A percentile compares a stretch with the other conserved stretches of the same genome.
Conservation (phyloP, 73 alveolate species). For the Tetrahymena malaccensis region DNA sequence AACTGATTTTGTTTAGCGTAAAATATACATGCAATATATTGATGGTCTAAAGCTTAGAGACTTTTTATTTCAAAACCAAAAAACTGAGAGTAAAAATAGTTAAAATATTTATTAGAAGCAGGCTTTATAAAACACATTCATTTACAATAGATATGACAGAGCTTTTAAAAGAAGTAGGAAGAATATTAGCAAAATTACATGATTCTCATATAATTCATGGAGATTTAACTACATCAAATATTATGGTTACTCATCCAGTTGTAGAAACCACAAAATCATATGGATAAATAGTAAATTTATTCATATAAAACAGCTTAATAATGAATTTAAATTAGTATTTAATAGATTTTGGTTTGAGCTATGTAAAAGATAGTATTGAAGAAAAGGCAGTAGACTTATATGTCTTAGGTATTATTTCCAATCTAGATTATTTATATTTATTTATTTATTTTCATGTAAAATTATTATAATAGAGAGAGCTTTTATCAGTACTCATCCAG, state of each 20-base stretch:
- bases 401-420: not conserved
- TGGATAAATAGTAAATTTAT: not conserved
- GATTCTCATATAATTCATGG: not conserved
- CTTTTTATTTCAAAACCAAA: not conserved
- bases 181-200: not conserved
- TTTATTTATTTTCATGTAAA: not conserved
- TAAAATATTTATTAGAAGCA: not conserved
- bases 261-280: not conserved
- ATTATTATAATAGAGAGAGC: not conserved
- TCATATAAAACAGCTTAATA: not conserved
- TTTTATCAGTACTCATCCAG: not conserved
- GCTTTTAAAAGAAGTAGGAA: not conserved
- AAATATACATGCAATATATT: not conserved
- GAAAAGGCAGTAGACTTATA: not conserved
- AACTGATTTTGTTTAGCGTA: not conserved
- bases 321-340: not conserved
- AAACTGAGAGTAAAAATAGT: not conserved
- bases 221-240: not conserved
- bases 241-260: not conserved
- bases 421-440: not conserved
- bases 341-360: not conserved
- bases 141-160: not conserved
- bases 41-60: not conserved
- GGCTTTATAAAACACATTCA: not conserved
- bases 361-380: not conserved